Evolutionary conservation across 768 basidiomycete species (phyloP).

Genomic region (Chlorophyllum brunneum): DNA sequence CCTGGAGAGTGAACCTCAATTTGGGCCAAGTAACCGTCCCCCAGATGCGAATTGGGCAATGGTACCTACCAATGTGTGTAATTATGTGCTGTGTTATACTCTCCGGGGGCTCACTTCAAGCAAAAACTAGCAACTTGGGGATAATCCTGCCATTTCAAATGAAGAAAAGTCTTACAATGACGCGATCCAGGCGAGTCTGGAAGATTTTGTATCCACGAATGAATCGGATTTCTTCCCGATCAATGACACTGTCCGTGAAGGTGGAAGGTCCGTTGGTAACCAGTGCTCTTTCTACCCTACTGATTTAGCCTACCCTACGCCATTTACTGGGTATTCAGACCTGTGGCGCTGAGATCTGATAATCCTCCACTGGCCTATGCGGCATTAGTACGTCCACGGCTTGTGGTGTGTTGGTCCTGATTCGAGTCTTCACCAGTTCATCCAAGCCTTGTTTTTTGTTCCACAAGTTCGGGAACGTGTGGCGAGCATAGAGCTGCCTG

Average conservation of each 20-base stretch:
- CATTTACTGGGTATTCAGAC: constrained; percentile 35
- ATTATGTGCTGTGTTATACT: neutral
- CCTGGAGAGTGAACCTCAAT: constrained; percentile 34
- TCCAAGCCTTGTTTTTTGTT: constrained; percentile 63
- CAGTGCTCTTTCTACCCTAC: neutral
- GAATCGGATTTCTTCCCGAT: constrained; percentile 47
- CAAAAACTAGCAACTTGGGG: constrained; percentile 26
- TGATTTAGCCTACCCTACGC: neutral
- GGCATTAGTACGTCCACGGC: constrained; percentile 43
- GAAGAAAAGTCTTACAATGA: constrained; percentile 65
- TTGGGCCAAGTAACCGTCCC: constrained; percentile 58
- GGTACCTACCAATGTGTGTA: constrained; percentile 61
- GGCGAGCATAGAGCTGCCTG: constrained; percentile 28
- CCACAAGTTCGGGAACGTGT: constrained; percentile 61
- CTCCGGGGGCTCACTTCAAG: constrained; percentile 9
- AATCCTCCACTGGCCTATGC: constrained; percentile 50
- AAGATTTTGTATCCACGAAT: constrained; percentile 45
- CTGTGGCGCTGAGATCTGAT: constrained; percentile 64
- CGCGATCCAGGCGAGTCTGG: constrained; percentile 69
- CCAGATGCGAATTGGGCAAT: constrained; percentile 68
- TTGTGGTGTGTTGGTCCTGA: neutral
- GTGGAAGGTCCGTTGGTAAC: constrained; percentile 44
- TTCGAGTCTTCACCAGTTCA: constrained; percentile 24
- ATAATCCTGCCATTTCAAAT: constrained; percentile 32
- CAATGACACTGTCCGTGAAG: constrained; percentile 50